Evolutionary conservation across 257 asterid genomes (phyloP), one percentile per base, ranked within the genome.

Genomic region (Solanum sejunctum): DNA sequence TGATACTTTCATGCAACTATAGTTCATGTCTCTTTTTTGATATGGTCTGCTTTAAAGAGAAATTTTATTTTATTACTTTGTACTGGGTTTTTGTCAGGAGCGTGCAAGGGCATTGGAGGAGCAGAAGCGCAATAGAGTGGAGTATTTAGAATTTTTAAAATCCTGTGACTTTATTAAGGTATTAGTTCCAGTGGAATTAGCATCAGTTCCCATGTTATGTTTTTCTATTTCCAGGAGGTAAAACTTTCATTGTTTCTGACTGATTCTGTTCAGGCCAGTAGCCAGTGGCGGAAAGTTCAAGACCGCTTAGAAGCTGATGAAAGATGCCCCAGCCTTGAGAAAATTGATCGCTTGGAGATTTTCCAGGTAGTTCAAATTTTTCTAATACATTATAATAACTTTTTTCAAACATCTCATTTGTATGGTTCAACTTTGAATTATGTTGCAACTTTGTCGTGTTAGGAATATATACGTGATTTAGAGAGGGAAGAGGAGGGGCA

Each of bases 251-350:
- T 63, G 32, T 81, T 8, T 80, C 36, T 80, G 87, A 47, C 80
- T 80, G 85, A 63, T 41, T 83, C 82, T 83, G 49, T 84, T 72
- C 90, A 97, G 99, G 95, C 98, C 56, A 93, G 94, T 88, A 97
- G 99, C 86, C 99, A 97, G 87, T 97, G 99, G 99, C 90, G 99
- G 80, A 97, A 91, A 92, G 94, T 97, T 85, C 99, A 95, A 86
- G 91, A 93, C 72, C 99, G 95, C 64, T 83, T 95, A 84, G 99
- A 97, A 89, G 93, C 89, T 86, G 99, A 97, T 87, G 98, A 93
- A 89, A 93, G 99, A 89, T 95, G 97, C 92, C 88, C 89, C 49
- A 92, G 96, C 92, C 98, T 97, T 84, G 99, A 97, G 80, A 95
- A 97, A 90, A 89, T 95, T 43, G 94, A 93, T 52, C 98, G 99